Evolutionary conservation across 2,329 filamentous ascomycete genomes (phyloP), one percentile per base, ranked within the genome.

Genomic region (Leptographium procerum): DNA sequence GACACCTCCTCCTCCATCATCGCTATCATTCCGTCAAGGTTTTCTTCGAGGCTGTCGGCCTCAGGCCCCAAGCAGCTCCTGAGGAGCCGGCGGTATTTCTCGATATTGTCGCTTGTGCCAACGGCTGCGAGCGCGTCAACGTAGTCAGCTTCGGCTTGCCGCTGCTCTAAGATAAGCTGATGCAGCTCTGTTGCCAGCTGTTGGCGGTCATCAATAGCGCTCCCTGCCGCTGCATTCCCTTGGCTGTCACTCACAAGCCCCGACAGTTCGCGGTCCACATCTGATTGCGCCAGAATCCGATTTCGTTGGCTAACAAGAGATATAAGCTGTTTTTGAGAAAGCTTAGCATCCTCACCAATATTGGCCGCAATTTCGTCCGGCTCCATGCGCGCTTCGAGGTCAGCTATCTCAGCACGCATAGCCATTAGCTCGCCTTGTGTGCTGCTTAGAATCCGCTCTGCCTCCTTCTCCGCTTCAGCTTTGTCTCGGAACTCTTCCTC

Each of bases 401-500:
- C 80, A 40, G 76, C 73, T 45, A 86, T 78, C 63, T 85, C 79
- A 59, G 82, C 78, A 14, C 78, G 80, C 19, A 87, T 74, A 1
- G 75, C 73, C 51, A 81, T 78, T 4, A 89, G 76, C 67, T 92
- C 88, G 34, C 80, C 77, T 62, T 87, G 82, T 0, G 87, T 85
- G 64, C 85, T 86, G 61, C 77, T 76, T 19, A 89, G 76, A 58
- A 86, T 82, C 19, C 82, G 77, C 55, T 81, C 81, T 3, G 85
- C 85, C 67, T 88, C 87, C 29, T 79, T 79, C 66, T 88, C 85
- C 3, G 83, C 83, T 22, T 80, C 77, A 56, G 89, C 83, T 67
- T 89, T 90, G 63, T 91, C 87, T 56, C 81, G 79, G 65, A 89
- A 82, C 68, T 92, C 87, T 31, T 85, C 81, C 60, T 94, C 89